Evolutionary conservation across 345 rosid species (phyloP).

Genomic region (Geranium rotundifolium): DNA sequence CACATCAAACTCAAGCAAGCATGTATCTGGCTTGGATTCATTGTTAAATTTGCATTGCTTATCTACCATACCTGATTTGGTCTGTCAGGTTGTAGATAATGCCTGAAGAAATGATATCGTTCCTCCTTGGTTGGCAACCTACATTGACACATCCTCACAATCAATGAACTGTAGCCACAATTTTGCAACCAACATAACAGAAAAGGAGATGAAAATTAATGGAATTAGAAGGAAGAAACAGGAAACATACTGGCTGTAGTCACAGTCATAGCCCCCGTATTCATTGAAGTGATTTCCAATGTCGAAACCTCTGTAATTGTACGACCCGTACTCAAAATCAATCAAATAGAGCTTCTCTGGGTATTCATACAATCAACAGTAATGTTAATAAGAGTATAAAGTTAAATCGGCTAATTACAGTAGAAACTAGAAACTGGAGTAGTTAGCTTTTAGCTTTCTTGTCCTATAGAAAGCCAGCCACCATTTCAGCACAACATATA

Average conservation of each 20-base stretch:
- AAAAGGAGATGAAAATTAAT: conserved; percentile 5
- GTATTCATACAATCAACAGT: conserved; percentile 11
- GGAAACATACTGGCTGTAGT: conserved; percentile 61
- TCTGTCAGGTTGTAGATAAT: conserved; percentile 63
- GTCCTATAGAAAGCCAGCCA: background rate
- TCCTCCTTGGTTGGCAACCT: conserved; percentile 79
- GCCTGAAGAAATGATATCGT: conserved; percentile 75
- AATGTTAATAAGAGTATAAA: background rate
- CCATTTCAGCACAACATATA: too few relatives aligned
- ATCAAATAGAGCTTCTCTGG: conserved; percentile 78
- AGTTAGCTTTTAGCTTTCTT: background rate
- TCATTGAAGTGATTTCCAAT: conserved; percentile 94
- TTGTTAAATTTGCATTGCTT: too few relatives aligned
- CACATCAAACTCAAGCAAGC: too few relatives aligned
- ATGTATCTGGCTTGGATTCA: too few relatives aligned
- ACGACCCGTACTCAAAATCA: conserved; percentile 93
- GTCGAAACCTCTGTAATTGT: conserved; percentile 87
- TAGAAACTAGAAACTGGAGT: background rate
- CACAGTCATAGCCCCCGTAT: conserved; percentile 93
- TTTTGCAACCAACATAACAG: background rate
- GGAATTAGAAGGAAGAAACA: conserved; percentile 5
- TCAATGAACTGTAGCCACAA: background rate
- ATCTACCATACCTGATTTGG: conserved; percentile 43
- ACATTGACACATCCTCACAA: conserved; percentile 12
- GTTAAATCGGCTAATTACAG: background rate